A percentile compares a stretch with the other conserved stretches of the same genome.
Evolutionary conservation across 306 rosid genomes (phyloP).

Genomic region (Trifolium pratense): DNA sequence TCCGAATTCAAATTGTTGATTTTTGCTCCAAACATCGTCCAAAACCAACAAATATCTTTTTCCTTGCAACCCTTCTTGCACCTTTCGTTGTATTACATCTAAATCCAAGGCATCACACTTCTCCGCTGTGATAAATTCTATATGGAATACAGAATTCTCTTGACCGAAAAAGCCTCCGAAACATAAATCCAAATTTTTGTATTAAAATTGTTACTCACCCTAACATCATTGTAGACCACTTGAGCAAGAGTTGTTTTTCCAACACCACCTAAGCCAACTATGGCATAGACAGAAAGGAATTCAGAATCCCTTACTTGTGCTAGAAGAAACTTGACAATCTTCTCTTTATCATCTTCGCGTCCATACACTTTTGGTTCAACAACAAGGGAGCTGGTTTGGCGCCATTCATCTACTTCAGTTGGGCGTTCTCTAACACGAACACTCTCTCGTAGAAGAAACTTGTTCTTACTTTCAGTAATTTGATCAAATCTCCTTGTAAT

Average conservation of each 20-base stretch:
- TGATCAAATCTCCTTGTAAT: too few relatives aligned
- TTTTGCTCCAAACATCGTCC: constrained; percentile 15
- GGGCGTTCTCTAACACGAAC: not conserved
- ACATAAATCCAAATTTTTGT: not conserved
- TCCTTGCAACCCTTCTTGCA: not conserved
- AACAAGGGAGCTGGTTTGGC: not conserved
- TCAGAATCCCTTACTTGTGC: not conserved
- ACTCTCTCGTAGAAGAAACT: not conserved
- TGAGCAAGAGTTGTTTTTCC: not conserved
- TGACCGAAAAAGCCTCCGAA: not conserved
- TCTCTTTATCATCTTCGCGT: not conserved
- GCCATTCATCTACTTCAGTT: not conserved
- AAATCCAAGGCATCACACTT: not conserved
- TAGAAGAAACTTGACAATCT: not conserved
- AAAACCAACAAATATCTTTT: not conserved
- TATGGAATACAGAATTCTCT: not conserved
- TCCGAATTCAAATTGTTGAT: not conserved
- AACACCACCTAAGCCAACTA: not conserved
- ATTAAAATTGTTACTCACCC: not conserved
- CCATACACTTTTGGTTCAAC: not conserved
- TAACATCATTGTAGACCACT: not conserved
- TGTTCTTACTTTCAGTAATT: too few relatives aligned
- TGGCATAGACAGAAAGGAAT: not conserved
- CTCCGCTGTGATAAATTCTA: not conserved
- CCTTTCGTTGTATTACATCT: not conserved